A percentile compares a stretch with the other conserved stretches of the same genome.
These are phyloP conservation scores for Rubroboletus satanas DNA, from an alignment of 768 basidiomycete genomes.

Conservation along the genomic window DNA sequence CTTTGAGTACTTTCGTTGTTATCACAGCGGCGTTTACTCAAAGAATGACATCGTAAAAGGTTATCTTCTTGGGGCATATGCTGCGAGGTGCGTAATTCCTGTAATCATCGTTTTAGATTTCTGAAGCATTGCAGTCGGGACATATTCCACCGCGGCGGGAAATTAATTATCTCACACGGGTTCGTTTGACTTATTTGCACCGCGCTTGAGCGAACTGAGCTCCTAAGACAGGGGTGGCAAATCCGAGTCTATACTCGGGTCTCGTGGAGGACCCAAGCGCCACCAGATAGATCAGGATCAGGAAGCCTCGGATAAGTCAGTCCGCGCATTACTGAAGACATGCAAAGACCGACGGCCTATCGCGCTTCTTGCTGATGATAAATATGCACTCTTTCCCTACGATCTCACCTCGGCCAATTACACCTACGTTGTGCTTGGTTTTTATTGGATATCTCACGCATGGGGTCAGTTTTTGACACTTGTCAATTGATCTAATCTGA, in stretches of 20 bases:
- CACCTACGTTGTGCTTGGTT: constrained; percentile 49
- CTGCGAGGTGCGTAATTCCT: constrained; percentile 49
- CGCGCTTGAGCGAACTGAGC: neutral
- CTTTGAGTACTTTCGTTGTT: constrained; percentile 61
- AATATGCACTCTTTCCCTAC: constrained; percentile 70
- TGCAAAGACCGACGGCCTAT: constrained; percentile 54
- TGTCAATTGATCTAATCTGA: constrained; percentile 16
- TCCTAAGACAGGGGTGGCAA: constrained; percentile 56
- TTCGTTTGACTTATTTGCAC: constrained; percentile 31
- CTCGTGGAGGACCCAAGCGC: constrained; percentile 36
- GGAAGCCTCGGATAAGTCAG: constrained; percentile 62
- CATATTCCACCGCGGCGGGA: constrained; percentile 58
- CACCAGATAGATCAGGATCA: constrained; percentile 59
- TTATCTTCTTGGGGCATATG: constrained; percentile 70
- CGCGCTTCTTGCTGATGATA: constrained; percentile 70
- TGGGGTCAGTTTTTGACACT: constrained; percentile 34
- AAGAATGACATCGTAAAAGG: constrained; percentile 59
- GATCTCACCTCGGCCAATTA: constrained; percentile 50
- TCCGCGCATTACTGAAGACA: constrained; percentile 62
- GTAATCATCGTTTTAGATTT: constrained; percentile 1
- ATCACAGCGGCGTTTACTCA: constrained; percentile 79
- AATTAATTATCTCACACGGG: constrained; percentile 82
- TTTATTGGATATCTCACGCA: constrained; percentile 66
- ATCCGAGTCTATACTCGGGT: constrained; percentile 51
- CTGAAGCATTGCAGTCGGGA: constrained; percentile 53